A percentile compares a stretch with the other conserved stretches of the same genome.
Conservation (phyloP, 1,284 basidiomycete genomes). For the Vanrija sp. region DNA sequence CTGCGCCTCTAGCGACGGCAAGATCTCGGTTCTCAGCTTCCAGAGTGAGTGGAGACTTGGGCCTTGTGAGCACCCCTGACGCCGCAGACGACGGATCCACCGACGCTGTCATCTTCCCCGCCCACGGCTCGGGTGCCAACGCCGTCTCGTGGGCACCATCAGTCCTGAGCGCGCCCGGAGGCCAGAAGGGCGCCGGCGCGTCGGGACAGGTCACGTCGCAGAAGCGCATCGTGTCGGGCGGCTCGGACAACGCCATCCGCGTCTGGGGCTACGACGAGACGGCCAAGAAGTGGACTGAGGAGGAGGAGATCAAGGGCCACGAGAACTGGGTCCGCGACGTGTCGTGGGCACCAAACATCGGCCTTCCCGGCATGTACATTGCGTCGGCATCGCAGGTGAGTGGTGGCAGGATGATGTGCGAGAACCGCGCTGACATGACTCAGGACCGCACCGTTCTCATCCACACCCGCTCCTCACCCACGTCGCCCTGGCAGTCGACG, state of each 20-base stretch:
- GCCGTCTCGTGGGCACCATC: slow-evolving; percentile 97
- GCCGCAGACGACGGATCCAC: slow-evolving; percentile 86
- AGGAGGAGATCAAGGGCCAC: slow-evolving; percentile 83
- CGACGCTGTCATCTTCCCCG: slow-evolving; percentile 91
- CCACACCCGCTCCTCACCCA: slow-evolving; percentile 82
- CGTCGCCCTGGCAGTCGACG: slow-evolving; percentile 77
- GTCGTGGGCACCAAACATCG: slow-evolving; percentile 95
- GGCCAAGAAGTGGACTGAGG: slow-evolving; percentile 71
- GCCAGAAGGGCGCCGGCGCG: slow-evolving; percentile 7
- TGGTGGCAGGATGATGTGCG: neutral
- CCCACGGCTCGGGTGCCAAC: slow-evolving; percentile 94
- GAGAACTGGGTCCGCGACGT: slow-evolving; percentile 98
- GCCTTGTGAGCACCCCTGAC: neutral
- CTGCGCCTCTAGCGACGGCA: slow-evolving; percentile 97
- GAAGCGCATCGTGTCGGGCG: slow-evolving; percentile 90
- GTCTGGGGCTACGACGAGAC: slow-evolving; percentile 72
- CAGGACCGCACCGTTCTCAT: slow-evolving; percentile 88
- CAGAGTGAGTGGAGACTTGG: slow-evolving; percentile 63
- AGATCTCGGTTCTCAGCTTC: slow-evolving; percentile 93
- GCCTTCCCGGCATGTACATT: slow-evolving; percentile 88
- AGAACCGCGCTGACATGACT: neutral
- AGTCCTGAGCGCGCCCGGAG: slow-evolving; percentile 48
- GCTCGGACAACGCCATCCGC: slow-evolving; percentile 92
- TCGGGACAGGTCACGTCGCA: slow-evolving; percentile 17
- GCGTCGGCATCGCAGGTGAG: slow-evolving; percentile 86